Evolutionary conservation across 129 eudicot genomes (phyloP), one percentile per base, ranked within the genome.

Genomic region (Flaveria robusta): DNA sequence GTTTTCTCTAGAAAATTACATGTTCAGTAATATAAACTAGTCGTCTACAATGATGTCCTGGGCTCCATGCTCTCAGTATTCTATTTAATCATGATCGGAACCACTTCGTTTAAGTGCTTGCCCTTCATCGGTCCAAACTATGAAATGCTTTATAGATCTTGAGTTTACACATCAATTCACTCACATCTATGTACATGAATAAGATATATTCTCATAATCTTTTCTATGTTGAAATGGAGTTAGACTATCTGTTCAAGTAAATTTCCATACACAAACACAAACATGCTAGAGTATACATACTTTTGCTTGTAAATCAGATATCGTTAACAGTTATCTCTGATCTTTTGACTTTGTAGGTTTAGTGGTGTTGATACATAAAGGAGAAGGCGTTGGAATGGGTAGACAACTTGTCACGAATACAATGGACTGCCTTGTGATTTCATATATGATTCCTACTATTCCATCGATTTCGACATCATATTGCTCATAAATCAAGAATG

Each of bases 401-500:
- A 90, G 62, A 67, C 64, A 75, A 59, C 75, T 79, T 24, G 83
- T 60, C 71, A 86, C 24, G 52, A 51, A 71, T 24, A 68, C 50
- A 45, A 72, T 6, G n/a, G 60, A 69, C 26, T 79, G 81, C 75
- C 80, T 83, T 42, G 72, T 75, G 64, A 68, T 55, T 65, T 70
- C 88, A 58, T 11, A 42, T 20, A 74, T 18, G 66, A 80, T 49
- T 77, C 68, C 71, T 50, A 73, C 76, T 39, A 84, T 34, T 42
- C 85, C 87, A 66, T 93, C 95, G 20, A 93, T 80, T 79, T 90
- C 90, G 39, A 74, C 91, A 77, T 93, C 92, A 15, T 90, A 88
- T 84, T 93, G 98, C 75, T 93, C 96, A 54, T 90, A 93, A 27
- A 93, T 82, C 50, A 85, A 87, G 77, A 89, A 86, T 20, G 71